A percentile compares a stretch with the other conserved stretches of the same genome.
Conservation (phyloP, 1,284 basidiomycete genomes). For the Neolentinus lepideus region DNA sequence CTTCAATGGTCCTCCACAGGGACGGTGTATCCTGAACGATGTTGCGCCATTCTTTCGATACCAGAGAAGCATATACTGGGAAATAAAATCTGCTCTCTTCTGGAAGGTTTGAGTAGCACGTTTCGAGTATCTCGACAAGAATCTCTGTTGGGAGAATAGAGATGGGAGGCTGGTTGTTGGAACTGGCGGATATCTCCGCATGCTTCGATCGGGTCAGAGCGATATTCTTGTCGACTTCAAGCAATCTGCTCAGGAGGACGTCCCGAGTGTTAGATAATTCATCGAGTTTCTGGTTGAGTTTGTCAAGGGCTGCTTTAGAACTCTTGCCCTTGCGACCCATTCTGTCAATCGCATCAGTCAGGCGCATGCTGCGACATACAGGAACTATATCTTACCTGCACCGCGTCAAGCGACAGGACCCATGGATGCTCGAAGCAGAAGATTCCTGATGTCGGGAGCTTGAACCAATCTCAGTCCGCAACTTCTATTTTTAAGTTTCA, state of each 20-base stretch:
- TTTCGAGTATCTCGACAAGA: not conserved
- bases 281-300: not conserved
- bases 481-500: too few species aligned
- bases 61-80: not conserved
- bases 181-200: not conserved
- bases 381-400: not conserved
- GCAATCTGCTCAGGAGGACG: not conserved
- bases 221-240: not conserved
- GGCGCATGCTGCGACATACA: not conserved
- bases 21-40: not conserved
- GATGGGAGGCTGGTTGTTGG: not conserved
- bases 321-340: not conserved
- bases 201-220: not conserved
- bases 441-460: not conserved
- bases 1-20: not conserved
- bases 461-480: too few species aligned
- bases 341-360: not conserved
- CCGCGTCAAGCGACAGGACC: too few species aligned
- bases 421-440: too few species aligned
- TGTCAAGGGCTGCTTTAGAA: not conserved
- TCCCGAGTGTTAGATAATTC: not conserved
- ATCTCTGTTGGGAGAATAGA: not conserved
- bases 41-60: not conserved
- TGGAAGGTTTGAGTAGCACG: not conserved
- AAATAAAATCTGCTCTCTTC: not conserved